phyloP scores from a whole-genome alignment of 139 green algal species.

The Mychonastes homosphaera region DNA sequence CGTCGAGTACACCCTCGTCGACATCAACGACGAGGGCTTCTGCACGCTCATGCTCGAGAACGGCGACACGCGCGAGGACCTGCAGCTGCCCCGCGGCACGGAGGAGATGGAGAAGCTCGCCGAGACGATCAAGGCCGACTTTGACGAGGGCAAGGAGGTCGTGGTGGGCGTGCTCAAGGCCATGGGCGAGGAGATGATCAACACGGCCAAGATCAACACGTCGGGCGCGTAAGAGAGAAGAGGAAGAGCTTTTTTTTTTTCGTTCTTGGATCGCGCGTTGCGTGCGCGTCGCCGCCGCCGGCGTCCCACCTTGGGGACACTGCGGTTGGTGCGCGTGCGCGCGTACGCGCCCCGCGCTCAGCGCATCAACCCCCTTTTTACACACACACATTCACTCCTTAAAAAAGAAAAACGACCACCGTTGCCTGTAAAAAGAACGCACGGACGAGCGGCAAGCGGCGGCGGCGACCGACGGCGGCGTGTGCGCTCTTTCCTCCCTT shows the following conservation, averaged over 20 bases:
- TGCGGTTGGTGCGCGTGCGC: no score
- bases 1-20: slow-evolving; percentile 88
- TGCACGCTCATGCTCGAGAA: slow-evolving; percentile 84
- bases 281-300: neutral
- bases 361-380: no score
- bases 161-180: slow-evolving; percentile 85
- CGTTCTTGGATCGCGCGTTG: neutral
- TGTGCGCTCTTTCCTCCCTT: no score
- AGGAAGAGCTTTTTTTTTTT: neutral
- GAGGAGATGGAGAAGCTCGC: slow-evolving; percentile 82
- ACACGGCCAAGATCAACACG: slow-evolving; percentile 56
- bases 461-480: no score
- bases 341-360: no score
- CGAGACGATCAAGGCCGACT: slow-evolving; percentile 66
- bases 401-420: no score
- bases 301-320: neutral
- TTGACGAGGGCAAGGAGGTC: slow-evolving; percentile 84
- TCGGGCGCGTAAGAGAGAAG: neutral
- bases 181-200: slow-evolving; percentile 71
- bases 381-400: no score
- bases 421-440: no score
- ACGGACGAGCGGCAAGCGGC: no score
- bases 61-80: slow-evolving; percentile 90
- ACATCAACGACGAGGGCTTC: slow-evolving; percentile 95
- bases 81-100: slow-evolving; percentile 84